A percentile compares a stretch with the other conserved stretches of the same genome.
Conservation (phyloP, 192 early-diverging fungal genomes). For the Mortierella antarctica region DNA sequence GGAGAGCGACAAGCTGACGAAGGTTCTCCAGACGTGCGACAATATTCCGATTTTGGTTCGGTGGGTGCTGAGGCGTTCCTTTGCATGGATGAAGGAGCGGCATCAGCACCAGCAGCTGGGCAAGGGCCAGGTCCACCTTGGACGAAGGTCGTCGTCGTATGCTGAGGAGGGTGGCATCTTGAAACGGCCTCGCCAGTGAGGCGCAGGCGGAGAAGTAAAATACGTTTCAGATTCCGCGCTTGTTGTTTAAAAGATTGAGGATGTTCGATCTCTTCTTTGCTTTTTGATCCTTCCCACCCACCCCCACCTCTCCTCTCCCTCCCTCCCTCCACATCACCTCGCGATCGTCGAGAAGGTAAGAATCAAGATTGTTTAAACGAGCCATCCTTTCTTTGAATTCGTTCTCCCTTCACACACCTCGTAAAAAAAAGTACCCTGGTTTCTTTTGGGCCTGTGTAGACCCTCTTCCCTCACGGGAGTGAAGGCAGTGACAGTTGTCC, state of each 20-base stretch:
- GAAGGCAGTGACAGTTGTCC: too few species aligned
- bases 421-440: too few species aligned
- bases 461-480: too few species aligned
- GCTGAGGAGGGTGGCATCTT: constrained; percentile 36
- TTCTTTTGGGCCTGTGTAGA: too few species aligned
- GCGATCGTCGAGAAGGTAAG: not conserved
- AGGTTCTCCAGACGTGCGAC: constrained; percentile 37
- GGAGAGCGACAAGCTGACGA: constrained; percentile 29
- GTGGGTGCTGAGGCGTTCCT: constrained; percentile 43
- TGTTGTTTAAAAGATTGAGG: too few species aligned
- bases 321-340: not conserved
- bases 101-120: constrained; percentile 9
- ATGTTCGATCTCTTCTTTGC: not conserved
- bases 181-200: constrained; percentile 13
- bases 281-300: not conserved
- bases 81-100: constrained; percentile 38
- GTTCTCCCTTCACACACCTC: too few species aligned
- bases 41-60: constrained; percentile 51
- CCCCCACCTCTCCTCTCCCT: not conserved
- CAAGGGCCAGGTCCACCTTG: not conserved
- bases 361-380: too few species aligned
- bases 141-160: constrained; percentile 20
- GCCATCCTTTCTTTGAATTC: too few species aligned
- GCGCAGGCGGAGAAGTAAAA: too few species aligned
- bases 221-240: too few species aligned